Evolutionary conservation across 371 early-diverging fungal species (phyloP), one percentile per base, ranked within the genome.

Genomic region (Actinomortierella wolfii): DNA sequence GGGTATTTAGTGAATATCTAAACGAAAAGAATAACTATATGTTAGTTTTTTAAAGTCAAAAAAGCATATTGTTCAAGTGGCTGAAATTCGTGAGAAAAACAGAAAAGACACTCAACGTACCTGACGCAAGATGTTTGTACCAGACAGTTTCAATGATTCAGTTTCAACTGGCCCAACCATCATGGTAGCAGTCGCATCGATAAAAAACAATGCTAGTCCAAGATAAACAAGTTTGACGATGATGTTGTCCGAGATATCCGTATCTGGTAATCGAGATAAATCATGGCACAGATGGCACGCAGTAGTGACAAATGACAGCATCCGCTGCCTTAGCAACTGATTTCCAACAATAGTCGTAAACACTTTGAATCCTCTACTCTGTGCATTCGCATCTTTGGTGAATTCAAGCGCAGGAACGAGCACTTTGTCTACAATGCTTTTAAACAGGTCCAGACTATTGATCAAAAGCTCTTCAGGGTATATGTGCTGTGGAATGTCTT

Each of bases 1-100:
- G 85, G 77, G 25, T 89, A 79, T 41, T 73, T 70, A 23, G 85
- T 82, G 67, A 92, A 94, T 11, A 95, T 57, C 49, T 69, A 56
- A 1, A 2, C 24, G 13, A 17, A 25, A 11, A 40, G 17, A 41
- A 14, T 5, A n/a, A 50, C 3, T 1, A 11, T 21, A 14, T n/a
- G 25, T 18, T 17, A 8, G 17, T 15, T 48, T 48, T 4, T 5
- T 23, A 48, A 7, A 48, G 3, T 20, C 14, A 6, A 15, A 48
- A 18, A 23, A 24, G 14, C 6, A 0, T 25, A 0, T 18, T 5
- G 5, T 3, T 11, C 15, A 48, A 7, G 17, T 9, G 39, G 17
- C 18, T 20, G 15, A 45, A 15, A 45, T 45, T 15, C 8, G 5
- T 45, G 15, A 15, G 45, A 45, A 15, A 8, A 15, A 26, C 18